Evolutionary conservation across 192 early-diverging fungal species (phyloP), one percentile per base, ranked within the genome.

Genomic region (Linnemannia elongata): DNA sequence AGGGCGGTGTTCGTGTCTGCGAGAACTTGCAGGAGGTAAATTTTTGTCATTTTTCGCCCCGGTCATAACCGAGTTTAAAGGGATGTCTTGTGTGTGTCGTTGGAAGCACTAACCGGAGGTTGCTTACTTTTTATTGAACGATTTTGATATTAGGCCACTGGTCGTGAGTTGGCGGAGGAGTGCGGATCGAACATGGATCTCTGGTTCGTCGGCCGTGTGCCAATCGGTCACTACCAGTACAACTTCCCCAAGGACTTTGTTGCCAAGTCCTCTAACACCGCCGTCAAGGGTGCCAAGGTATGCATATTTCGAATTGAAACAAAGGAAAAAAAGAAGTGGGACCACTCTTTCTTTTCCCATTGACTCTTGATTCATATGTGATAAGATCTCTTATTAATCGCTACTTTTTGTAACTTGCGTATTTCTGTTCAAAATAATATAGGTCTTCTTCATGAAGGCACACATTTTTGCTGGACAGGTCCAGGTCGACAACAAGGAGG

Each of bases 361-460:
- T 3, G n/a, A 30, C 13, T 12, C 30, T 7, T 6, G 30, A 30
- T 33, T 22, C 10, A 17, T 63, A 6, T 27, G 1, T 17, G n/a
- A 30, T 2, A 6, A 47, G 41, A 9, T 13, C 5, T 36, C 57
- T 33, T 47, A 54, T 75, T 20, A 36, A 75, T 36, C 52, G 7
- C 6, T 39, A n/a, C 0, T 22, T 39, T 18, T 42, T 13, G 7
- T 13, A 38, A 38, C 69, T 13, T 35, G 41, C 18, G 36, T 41
- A 13, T 24, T 45, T 33, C 49, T 54, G 47, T 41, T n/a, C 3
- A 30, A 63, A 8, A 9, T 33, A 10, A 63, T 38, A 45, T 77
- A 96, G 91, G 91, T 94, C 10, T 98, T 98, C 88, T 97, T 94
- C 81, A 94, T 98, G 93, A 97, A 97, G 89, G 93, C 93, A 0